A percentile compares a stretch with the other conserved stretches of the same genome.
phyloP scores from a whole-genome alignment of 805 yeast species.

The Candida endomychidarum region DNA sequence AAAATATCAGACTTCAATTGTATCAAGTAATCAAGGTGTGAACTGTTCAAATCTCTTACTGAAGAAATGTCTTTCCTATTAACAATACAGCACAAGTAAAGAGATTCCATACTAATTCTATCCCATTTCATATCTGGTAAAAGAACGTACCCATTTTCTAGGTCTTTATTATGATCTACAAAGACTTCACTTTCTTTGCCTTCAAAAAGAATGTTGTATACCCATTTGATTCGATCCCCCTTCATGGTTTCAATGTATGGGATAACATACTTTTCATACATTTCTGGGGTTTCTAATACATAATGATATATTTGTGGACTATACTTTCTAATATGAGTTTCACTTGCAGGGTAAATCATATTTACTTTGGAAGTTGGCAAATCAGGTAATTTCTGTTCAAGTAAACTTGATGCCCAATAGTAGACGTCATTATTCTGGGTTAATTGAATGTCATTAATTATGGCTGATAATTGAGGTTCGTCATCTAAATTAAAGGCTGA shows the following conservation, averaged over 20 bases:
- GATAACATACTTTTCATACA: conserved; percentile 57
- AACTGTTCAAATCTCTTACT: conserved; percentile 65
- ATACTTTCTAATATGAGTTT: conserved; percentile 77
- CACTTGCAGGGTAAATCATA: conserved; percentile 86
- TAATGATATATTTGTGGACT: conserved; percentile 58
- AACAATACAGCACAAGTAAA: conserved; percentile 79
- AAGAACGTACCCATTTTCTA: conserved; percentile 62
- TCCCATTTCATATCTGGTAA: conserved; percentile 99
- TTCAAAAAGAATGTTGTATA: conserved; percentile 72
- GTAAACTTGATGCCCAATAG: conserved; percentile 67
- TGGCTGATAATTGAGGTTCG: conserved; percentile 12
- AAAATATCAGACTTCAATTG: conserved; percentile 46
- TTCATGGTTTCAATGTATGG: conserved; percentile 79
- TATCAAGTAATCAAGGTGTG: conserved; percentile 60
- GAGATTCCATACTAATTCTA: conserved; percentile 59
- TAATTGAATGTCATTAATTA: conserved; percentile 24
- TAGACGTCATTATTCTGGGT: conserved; percentile 81
- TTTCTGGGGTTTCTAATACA: conserved; percentile 77
- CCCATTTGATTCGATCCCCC: conserved; percentile 87
- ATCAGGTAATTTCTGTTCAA: conserved; percentile 45
- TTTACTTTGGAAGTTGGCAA: conserved; percentile 69
- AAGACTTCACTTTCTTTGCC: conserved; percentile 85
- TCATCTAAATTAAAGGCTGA: conserved; percentile 52
- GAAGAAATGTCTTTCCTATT: conserved; percentile 67
- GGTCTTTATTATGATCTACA: conserved; percentile 60